Evolutionary conservation across 2,329 filamentous ascomycete species (phyloP).

Genomic region (Herpotrichia juniperi): DNA sequence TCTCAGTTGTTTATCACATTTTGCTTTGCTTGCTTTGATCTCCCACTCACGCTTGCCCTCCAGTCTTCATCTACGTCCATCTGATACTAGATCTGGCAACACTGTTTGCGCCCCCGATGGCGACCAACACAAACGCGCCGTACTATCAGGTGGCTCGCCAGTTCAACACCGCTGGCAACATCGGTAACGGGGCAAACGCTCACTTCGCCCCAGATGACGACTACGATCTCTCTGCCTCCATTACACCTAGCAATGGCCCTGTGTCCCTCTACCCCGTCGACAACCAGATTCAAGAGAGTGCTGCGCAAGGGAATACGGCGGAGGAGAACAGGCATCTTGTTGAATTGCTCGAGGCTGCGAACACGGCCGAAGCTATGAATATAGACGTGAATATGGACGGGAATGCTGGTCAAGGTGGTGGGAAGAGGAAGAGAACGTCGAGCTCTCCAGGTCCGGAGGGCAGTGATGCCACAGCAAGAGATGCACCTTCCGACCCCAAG

Average conservation of each 20-base stretch:
- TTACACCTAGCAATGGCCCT: conserved; percentile 18
- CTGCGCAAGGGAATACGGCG: conserved; percentile 15
- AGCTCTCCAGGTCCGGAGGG: conserved; percentile 16
- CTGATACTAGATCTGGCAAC: conserved; percentile 5
- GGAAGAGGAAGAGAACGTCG: conserved; percentile 34
- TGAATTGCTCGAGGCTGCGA: conserved; percentile 45
- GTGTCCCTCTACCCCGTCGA: conserved; percentile 24
- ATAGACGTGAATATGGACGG: conserved; percentile 3
- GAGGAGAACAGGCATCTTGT: conserved; percentile 41
- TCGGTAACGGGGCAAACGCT: conserved; percentile 28
- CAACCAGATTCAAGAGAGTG: conserved; percentile 21
- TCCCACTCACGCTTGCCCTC: conserved; percentile 25
- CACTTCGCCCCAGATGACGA: conserved; percentile 24
- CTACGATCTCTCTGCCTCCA: conserved; percentile 25
- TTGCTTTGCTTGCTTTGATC: conserved; percentile 17
- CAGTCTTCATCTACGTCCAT: conserved; percentile 3
- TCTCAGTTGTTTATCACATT: conserved; percentile 1
- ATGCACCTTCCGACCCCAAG: conserved; percentile 20
- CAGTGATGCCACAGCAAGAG: background rate
- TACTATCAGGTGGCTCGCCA: conserved; percentile 43
- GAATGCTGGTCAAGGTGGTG: background rate
- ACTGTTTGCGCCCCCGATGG: conserved; percentile 32
- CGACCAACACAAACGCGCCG: conserved; percentile 44
- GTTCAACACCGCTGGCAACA: conserved; percentile 22
- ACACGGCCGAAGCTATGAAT: conserved; percentile 32